Conservation (phyloP, 1,284 basidiomycete species). For the Cerioporus squamosus region DNA sequence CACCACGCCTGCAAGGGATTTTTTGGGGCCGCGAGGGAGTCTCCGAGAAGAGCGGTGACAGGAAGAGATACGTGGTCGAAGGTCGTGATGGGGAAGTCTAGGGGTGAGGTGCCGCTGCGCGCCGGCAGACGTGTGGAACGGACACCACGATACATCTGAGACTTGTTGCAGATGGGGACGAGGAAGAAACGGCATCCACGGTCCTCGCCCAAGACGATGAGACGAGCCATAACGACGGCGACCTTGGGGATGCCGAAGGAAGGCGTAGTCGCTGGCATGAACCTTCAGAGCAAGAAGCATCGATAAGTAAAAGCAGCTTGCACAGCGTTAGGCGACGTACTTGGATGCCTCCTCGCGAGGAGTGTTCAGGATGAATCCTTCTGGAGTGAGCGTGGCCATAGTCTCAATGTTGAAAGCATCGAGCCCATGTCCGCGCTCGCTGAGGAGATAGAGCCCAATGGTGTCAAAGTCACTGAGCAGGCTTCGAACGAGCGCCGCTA, state of each 20-base stretch:
- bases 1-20: slow-evolving; percentile 51
- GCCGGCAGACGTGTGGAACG: slow-evolving; percentile 37
- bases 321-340: slow-evolving; percentile 41
- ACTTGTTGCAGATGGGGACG: slow-evolving; percentile 51
- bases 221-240: slow-evolving; percentile 56
- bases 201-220: slow-evolving; percentile 40
- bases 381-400: slow-evolving; percentile 52
- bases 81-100: slow-evolving; percentile 52
- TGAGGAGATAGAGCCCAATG: slow-evolving; percentile 40
- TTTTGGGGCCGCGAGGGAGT: slow-evolving; percentile 27
- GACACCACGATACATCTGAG: slow-evolving; percentile 53
- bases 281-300: slow-evolving; percentile 37
- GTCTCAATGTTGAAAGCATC: slow-evolving; percentile 64
- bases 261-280: slow-evolving; percentile 63
- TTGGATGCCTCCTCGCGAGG: slow-evolving; percentile 60
- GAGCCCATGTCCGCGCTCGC: slow-evolving; percentile 61
- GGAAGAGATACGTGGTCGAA: slow-evolving; percentile 54
- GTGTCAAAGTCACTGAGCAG: slow-evolving; percentile 4
- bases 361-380: slow-evolving; percentile 57
- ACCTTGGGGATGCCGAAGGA: slow-evolving; percentile 48
- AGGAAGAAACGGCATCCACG: slow-evolving; percentile 55
- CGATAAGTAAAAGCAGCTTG: background rate
- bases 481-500: background rate
- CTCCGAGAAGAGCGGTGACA: slow-evolving; percentile 39
- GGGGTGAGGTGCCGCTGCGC: slow-evolving; percentile 39